Base-by-base conservation (phyloP, 768 basidiomycete genomes). In the Lentinula boryana region DNA sequence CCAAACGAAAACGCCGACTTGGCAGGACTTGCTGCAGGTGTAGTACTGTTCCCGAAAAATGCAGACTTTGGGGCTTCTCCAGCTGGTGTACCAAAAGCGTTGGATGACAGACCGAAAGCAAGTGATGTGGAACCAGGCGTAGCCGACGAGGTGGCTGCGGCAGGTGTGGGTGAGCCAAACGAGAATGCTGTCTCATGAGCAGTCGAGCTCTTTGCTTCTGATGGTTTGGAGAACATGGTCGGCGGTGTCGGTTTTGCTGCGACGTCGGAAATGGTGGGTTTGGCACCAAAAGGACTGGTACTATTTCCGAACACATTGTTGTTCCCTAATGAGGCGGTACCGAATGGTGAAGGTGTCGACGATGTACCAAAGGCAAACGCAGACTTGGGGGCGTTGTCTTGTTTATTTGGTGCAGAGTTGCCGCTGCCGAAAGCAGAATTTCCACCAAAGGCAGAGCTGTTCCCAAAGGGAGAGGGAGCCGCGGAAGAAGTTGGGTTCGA, bases 1-100 rank as follows among this genome's bases (percentile, higher is more conserved):
- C 44, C 57, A 58, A 58, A 58, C 9, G 57, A 58, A 31, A 58
- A 49, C n/a, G 46, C 40, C 9, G 58, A 52, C 23, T 52, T 52
- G 10, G 35, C 48, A 18, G 48, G 58, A 9, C n/a, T 52, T n/a
- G 40, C 58, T n/a, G 36, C 33, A 52, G 58, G 50, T 23, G 58
- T 52, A 7, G 35, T 52, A 8, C 16, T 60, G 38, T 13, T 50
- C 40, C 58, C 58, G 21, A 60, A 60, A 38, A 49, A 52, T 18
- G 53, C 18, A 54, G 53, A 21, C n/a, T 16, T 40, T 18, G 58
- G 23, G n/a, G 49, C 12, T 23, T 60, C 49, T 32, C 58, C 58
- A 51, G 58, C 44, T 21, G 48, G 44, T 38, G 58, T 27, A 23
- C 49, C 40, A 38, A 43, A 60, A 16, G 36, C 50, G 12, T 41